Evolutionary conservation across 345 rosid species (phyloP).

Genomic region (Corchorus olitorius): DNA sequence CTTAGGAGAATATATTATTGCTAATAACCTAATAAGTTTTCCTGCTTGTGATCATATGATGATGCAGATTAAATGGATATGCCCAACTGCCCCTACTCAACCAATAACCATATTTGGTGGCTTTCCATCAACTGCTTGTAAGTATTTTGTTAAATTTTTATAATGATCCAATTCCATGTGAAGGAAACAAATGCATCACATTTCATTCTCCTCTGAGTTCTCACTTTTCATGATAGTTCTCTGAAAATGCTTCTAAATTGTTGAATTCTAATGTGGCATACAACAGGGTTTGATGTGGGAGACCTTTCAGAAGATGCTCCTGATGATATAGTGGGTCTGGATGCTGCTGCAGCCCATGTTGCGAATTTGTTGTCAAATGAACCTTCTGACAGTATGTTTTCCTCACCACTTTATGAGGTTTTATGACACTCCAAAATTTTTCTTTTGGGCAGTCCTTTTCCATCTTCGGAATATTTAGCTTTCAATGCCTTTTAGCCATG

Average conservation of each 20-base stretch:
- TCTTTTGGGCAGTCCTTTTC: not conserved
- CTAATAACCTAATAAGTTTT: slow-evolving; percentile 13
- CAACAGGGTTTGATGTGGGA: slow-evolving; percentile 92
- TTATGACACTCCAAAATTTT: not conserved
- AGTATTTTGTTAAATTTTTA: slow-evolving; percentile 29
- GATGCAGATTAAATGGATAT: slow-evolving; percentile 94
- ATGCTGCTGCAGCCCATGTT: slow-evolving; percentile 93
- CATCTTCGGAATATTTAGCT: not conserved
- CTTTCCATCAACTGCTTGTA: slow-evolving; percentile 97
- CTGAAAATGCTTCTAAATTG: slow-evolving; percentile 5
- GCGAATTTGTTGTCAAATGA: slow-evolving; percentile 87
- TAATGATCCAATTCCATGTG: not conserved
- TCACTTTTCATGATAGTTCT: slow-evolving; percentile 10
- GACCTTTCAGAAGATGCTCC: slow-evolving; percentile 81
- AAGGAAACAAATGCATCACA: not conserved
- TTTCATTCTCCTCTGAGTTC: not conserved
- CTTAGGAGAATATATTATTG: slow-evolving; percentile 11
- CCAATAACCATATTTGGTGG: slow-evolving; percentile 92
- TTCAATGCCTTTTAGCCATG: slow-evolving; percentile 7
- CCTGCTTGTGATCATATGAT: slow-evolving; percentile 22
- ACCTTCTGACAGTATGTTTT: slow-evolving; percentile 88
- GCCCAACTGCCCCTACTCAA: slow-evolving; percentile 97
- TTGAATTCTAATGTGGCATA: slow-evolving; percentile 20
- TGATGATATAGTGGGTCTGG: slow-evolving; percentile 88
- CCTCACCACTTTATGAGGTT: slow-evolving; percentile 16